These are phyloP conservation scores for Apiospora malaysiana DNA, from an alignment of 2,329 filamentous ascomycete genomes.

Conservation along the genomic window DNA sequence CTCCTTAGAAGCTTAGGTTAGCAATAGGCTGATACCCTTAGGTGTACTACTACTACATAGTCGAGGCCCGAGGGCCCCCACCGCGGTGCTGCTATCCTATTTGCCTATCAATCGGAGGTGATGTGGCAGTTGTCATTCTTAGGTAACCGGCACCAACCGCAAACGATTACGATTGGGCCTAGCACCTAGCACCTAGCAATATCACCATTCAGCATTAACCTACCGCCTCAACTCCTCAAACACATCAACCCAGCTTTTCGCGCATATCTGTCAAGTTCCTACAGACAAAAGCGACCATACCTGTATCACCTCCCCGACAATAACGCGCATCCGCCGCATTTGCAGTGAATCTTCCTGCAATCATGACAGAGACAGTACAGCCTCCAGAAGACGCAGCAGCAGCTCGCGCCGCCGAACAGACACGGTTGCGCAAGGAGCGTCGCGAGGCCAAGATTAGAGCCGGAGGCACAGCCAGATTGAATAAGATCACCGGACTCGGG, in stretches of 20 bases:
- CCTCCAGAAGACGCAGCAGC: constrained; percentile 54
- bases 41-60: no score
- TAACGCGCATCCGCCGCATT: neutral
- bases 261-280: neutral
- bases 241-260: neutral
- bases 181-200: constrained; percentile 4
- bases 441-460: constrained; percentile 80
- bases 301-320: neutral
- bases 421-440: constrained; percentile 77
- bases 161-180: no score
- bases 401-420: constrained; percentile 65
- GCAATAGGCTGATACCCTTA: no score
- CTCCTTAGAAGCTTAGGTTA: neutral
- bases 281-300: neutral
- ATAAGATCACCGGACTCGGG: constrained; percentile 76
- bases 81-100: constrained; percentile 2
- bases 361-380: constrained; percentile 37
- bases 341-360: neutral
- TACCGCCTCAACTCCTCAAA: neutral
- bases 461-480: constrained; percentile 71
- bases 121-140: constrained; percentile 16
- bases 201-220: constrained; percentile 8
- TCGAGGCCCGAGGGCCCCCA: neutral
- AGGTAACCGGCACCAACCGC: constrained; percentile 10
- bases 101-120: constrained; percentile 6